Conservation (phyloP, 305 asterid genomes). For the Striga hermonthica region DNA sequence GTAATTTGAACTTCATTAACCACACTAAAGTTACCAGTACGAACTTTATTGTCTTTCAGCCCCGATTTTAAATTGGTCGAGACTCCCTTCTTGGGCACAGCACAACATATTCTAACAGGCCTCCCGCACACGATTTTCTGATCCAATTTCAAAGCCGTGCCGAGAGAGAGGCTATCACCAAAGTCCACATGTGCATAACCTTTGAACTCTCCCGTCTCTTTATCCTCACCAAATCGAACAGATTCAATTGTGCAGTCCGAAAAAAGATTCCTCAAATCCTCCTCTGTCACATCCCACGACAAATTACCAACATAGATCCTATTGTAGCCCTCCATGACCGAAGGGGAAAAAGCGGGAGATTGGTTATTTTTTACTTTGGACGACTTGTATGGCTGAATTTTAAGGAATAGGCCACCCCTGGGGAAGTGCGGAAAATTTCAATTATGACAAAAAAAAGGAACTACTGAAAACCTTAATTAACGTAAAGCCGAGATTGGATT, state of each 20-base stretch:
- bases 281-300: conserved; percentile 84
- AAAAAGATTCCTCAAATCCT: conserved; percentile 65
- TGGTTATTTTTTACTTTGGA: conserved; percentile 39
- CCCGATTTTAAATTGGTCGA: conserved; percentile 29
- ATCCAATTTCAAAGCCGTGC: conserved; percentile 67
- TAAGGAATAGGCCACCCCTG: conserved; percentile 92
- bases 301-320: conserved; percentile 85
- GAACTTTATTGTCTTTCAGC: conserved; percentile 29
- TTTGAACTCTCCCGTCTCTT: conserved; percentile 80
- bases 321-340: conserved; percentile 70
- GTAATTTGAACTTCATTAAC: conserved; percentile 23
- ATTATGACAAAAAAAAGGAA: conserved; percentile 15
- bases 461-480: too few relatives aligned
- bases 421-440: conserved; percentile 19
- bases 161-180: conserved; percentile 54
- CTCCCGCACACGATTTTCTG: conserved; percentile 70
- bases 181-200: conserved; percentile 91
- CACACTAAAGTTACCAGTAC: background rate
- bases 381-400: conserved; percentile 75
- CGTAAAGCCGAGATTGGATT: too few relatives aligned
- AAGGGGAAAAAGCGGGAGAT: conserved; percentile 57
- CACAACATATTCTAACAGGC: conserved; percentile 74
- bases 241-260: conserved; percentile 56
- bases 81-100: conserved; percentile 57
- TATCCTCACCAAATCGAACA: conserved; percentile 78